Evolutionary conservation across 2,329 filamentous ascomycete genomes (phyloP).

Genomic region (Botrytis medusae): DNA sequence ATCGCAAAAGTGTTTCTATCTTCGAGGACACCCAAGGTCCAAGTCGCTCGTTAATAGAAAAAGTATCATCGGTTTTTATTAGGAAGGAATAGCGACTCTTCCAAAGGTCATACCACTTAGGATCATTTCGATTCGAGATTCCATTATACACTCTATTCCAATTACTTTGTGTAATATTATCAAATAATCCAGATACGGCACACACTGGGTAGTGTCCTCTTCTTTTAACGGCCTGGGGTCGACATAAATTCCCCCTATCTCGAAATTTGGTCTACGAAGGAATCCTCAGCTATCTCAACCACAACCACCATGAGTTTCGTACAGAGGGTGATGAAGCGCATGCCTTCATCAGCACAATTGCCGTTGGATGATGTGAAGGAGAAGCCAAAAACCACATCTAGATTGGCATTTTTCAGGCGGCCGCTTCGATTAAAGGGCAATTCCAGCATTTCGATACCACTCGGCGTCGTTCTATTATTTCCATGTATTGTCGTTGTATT

Average conservation of each 20-base stretch:
- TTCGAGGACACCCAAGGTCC: slow-evolving; percentile 37
- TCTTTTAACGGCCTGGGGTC: slow-evolving; percentile 27
- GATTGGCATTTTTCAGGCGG: slow-evolving; percentile 78
- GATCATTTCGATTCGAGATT: slow-evolving; percentile 3
- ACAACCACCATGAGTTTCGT: slow-evolving; percentile 49
- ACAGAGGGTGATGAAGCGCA: slow-evolving; percentile 52
- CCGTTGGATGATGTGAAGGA: slow-evolving; percentile 48
- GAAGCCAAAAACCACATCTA: slow-evolving; percentile 45
- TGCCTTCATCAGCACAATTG: slow-evolving; percentile 48
- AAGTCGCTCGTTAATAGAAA: slow-evolving; percentile 37
- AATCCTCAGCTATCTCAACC: slow-evolving; percentile 10
- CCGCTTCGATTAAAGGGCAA: slow-evolving; percentile 88
- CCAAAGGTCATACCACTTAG: background rate
- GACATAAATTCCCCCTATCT: slow-evolving; percentile 32
- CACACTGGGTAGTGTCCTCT: slow-evolving; percentile 13
- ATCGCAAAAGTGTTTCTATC: slow-evolving; percentile 33
- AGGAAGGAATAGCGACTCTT: slow-evolving; percentile 17
- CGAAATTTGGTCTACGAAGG: slow-evolving; percentile 31
- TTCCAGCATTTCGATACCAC: slow-evolving; percentile 86
- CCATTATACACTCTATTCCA: background rate
- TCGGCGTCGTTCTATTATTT: slow-evolving; percentile 90
- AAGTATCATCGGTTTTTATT: slow-evolving; percentile 7
- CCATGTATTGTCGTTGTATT: slow-evolving; percentile 87
- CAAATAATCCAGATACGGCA: slow-evolving; percentile 15
- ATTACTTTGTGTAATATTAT: slow-evolving; percentile 11